Evolutionary conservation across 495 filamentous ascomycete species (phyloP).

Genomic region (Thozetella sp.): DNA sequence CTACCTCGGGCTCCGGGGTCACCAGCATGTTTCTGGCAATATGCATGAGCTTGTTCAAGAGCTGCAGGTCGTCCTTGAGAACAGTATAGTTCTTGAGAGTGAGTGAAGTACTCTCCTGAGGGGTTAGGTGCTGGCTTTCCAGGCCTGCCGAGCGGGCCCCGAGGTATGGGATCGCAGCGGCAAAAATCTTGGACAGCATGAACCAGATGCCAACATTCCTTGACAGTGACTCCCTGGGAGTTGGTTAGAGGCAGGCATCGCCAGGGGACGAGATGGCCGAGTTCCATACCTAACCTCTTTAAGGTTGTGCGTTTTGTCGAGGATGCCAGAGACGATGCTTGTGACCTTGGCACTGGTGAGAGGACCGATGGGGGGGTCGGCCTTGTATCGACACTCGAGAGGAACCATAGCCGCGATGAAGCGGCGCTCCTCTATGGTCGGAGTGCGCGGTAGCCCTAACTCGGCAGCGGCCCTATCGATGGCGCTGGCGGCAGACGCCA

Average conservation of each 20-base stretch:
- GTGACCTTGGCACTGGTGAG: constrained; percentile 48
- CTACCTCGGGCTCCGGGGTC: constrained; percentile 69
- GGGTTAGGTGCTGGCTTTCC: constrained; percentile 51
- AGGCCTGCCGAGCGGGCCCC: constrained; percentile 26
- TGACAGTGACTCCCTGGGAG: constrained; percentile 56
- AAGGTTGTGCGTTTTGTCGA: constrained; percentile 52
- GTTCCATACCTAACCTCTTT: constrained; percentile 52
- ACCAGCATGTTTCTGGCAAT: constrained; percentile 85
- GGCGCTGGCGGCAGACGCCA: constrained; percentile 1
- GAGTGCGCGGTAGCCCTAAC: constrained; percentile 10
- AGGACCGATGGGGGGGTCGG: constrained; percentile 46
- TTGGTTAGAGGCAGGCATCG: constrained; percentile 12
- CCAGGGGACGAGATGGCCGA: not conserved
- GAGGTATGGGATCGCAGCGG: constrained; percentile 33
- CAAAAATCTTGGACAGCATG: constrained; percentile 51
- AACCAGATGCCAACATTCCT: constrained; percentile 69
- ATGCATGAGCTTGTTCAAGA: constrained; percentile 81
- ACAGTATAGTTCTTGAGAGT: constrained; percentile 77
- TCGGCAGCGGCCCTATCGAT: not conserved
- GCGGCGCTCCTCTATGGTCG: constrained; percentile 52
- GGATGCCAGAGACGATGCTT: constrained; percentile 49
- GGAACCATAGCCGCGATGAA: constrained; percentile 54
- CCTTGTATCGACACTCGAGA: constrained; percentile 56
- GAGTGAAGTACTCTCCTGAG: constrained; percentile 63
- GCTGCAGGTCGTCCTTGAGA: constrained; percentile 79